Conservation (phyloP, 164 flowering plant species). For the Nymphaea thermarum region DNA sequence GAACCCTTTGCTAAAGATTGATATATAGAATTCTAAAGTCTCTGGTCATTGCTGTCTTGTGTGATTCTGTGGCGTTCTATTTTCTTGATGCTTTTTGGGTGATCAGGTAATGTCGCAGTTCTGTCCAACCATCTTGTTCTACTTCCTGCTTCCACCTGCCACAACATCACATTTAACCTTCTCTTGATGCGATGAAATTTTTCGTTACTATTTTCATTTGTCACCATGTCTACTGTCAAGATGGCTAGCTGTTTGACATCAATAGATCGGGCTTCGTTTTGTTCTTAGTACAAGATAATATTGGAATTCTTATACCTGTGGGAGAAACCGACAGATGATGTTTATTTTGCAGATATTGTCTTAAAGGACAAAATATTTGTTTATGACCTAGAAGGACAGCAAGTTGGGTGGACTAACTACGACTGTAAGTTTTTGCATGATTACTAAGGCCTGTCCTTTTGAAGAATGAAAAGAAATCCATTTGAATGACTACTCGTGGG, state of each 20-base stretch:
- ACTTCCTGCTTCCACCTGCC: background rate
- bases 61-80: no score
- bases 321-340: background rate
- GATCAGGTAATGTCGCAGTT: no score
- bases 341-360: slow-evolving; percentile 62
- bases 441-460: no score
- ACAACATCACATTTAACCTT: background rate
- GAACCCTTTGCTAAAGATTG: no score
- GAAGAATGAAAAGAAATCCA: no score
- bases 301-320: background rate
- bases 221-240: background rate
- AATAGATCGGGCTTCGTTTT: background rate
- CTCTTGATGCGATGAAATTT: background rate
- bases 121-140: no score
- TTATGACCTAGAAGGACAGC: slow-evolving; percentile 74
- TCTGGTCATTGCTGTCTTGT: no score
- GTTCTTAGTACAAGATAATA: background rate
- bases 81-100: no score
- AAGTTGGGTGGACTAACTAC: slow-evolving; percentile 82
- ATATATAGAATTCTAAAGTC: no score
- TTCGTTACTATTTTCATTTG: background rate
- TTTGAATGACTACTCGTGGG: background rate
- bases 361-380: slow-evolving; percentile 83
- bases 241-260: background rate
- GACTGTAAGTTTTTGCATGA: slow-evolving; percentile 43